phyloP scores from a whole-genome alignment of 257 asterid genomes.

The Plantago major region DNA sequence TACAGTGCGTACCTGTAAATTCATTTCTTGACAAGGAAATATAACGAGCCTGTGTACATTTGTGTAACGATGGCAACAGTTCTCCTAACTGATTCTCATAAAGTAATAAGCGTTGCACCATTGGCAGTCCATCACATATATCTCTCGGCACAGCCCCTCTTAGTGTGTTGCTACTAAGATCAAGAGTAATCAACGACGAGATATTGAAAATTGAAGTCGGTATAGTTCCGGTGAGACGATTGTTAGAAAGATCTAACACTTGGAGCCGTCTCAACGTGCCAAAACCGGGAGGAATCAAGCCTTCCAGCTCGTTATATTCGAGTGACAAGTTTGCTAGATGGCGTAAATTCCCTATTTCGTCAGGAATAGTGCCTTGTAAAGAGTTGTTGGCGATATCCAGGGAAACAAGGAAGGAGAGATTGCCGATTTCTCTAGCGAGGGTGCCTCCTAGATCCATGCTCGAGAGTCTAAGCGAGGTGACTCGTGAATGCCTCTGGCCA shows the following conservation, averaged over 20 bases:
- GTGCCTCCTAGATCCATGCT: not conserved
- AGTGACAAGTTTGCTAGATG: not conserved
- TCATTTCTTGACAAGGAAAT: not conserved
- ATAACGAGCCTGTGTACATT: not conserved
- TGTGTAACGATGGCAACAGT: not conserved
- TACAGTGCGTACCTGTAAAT: not conserved
- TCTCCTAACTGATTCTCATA: not conserved
- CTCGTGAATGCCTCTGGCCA: not conserved
- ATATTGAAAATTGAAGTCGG: constrained; percentile 1
- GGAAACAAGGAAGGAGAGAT: not conserved
- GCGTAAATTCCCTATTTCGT: not conserved
- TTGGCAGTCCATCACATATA: not conserved
- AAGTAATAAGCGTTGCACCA: not conserved
- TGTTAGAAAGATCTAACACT: not conserved
- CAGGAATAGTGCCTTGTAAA: not conserved
- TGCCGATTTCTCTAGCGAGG: constrained; percentile 4
- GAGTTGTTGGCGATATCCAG: not conserved
- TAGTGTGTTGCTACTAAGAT: not conserved
- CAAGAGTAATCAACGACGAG: not conserved
- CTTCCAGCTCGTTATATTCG: not conserved
- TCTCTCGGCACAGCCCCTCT: not conserved
- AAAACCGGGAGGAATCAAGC: not conserved
- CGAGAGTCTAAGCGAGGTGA: constrained; percentile 1
- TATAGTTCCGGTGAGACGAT: not conserved
- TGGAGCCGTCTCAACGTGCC: not conserved